These are phyloP conservation scores for Amphichorda felina DNA, from an alignment of 2,329 filamentous ascomycete species.

Conservation along the genomic window DNA sequence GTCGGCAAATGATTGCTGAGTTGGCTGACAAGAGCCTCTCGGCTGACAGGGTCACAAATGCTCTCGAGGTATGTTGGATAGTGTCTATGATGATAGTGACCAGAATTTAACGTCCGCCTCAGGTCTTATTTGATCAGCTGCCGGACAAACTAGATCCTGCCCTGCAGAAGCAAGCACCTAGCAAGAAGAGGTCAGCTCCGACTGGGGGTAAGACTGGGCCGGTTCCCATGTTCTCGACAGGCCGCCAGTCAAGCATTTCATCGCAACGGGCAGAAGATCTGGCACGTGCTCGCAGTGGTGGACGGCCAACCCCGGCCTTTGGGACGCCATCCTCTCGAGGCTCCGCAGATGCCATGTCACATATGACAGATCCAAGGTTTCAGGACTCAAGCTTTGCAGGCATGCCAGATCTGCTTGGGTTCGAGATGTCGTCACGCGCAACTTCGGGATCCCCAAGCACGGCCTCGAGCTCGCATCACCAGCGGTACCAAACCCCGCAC, in stretches of 20 bases:
- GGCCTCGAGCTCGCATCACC: conserved; percentile 26
- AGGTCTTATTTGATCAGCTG: conserved; percentile 76
- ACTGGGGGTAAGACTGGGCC: conserved; percentile 15
- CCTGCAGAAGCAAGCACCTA: conserved; percentile 24
- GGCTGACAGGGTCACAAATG: conserved; percentile 72
- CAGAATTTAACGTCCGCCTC: not conserved
- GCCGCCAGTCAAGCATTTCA: conserved; percentile 12
- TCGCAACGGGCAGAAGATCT: conserved; percentile 21
- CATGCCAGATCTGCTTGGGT: conserved; percentile 30
- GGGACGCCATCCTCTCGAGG: conserved; percentile 11
- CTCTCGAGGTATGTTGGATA: conserved; percentile 49
- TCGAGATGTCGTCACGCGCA: conserved; percentile 30
- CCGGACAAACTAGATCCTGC: conserved; percentile 56
- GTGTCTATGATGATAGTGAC: too few relatives aligned
- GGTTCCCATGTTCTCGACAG: conserved; percentile 4
- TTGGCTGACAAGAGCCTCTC: conserved; percentile 78
- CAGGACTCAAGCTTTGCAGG: conserved; percentile 24
- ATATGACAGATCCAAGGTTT: conserved; percentile 15
- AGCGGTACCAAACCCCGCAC: conserved; percentile 16
- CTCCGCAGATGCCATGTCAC: conserved; percentile 21
- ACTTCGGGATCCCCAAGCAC: conserved; percentile 31
- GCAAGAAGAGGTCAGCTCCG: conserved; percentile 46
- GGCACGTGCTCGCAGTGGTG: conserved; percentile 15
- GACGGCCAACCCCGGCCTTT: conserved; percentile 9
- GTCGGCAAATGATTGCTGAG: conserved; percentile 68